These are phyloP conservation scores for Dendrobium catenatum DNA, from an alignment of 106 monocot species.

Conservation along the genomic window DNA sequence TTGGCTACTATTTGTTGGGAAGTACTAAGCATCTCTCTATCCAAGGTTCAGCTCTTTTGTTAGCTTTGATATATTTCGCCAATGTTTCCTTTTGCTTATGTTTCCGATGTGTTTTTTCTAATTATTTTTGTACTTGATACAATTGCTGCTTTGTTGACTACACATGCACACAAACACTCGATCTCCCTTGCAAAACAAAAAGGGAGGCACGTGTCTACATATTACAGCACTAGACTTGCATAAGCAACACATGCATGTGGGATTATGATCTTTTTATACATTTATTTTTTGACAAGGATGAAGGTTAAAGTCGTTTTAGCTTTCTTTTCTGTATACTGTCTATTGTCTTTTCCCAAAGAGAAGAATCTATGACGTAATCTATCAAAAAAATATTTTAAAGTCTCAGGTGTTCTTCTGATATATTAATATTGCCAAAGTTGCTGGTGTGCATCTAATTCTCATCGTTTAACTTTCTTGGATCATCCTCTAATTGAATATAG, in stretches of 20 bases:
- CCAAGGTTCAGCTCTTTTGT: conserved; percentile 53
- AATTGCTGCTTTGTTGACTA: not conserved
- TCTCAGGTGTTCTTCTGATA: too few species aligned
- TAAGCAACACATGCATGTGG: not conserved
- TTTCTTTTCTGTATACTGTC: too few species aligned
- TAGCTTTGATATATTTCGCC: not conserved
- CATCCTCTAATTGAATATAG: too few species aligned
- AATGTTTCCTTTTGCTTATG: not conserved
- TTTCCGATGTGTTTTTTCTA: not conserved
- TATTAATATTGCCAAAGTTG: too few species aligned
- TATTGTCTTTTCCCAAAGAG: too few species aligned
- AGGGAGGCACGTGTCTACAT: too few species aligned
- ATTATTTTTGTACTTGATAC: not conserved
- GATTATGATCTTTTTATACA: not conserved
- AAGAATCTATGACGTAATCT: too few species aligned
- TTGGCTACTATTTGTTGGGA: conserved; percentile 81
- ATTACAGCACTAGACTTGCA: too few species aligned
- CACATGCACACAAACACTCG: not conserved
- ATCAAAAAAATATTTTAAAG: too few species aligned
- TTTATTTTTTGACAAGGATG: not conserved
- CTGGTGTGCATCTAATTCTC: too few species aligned
- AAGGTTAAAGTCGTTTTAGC: too few species aligned
- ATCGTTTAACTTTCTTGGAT: too few species aligned
- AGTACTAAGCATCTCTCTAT: conserved; percentile 63
- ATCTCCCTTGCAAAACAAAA: not conserved